Evolutionary conservation across 441 rosid species (phyloP).

Genomic region (Adansonia grandidieri): DNA sequence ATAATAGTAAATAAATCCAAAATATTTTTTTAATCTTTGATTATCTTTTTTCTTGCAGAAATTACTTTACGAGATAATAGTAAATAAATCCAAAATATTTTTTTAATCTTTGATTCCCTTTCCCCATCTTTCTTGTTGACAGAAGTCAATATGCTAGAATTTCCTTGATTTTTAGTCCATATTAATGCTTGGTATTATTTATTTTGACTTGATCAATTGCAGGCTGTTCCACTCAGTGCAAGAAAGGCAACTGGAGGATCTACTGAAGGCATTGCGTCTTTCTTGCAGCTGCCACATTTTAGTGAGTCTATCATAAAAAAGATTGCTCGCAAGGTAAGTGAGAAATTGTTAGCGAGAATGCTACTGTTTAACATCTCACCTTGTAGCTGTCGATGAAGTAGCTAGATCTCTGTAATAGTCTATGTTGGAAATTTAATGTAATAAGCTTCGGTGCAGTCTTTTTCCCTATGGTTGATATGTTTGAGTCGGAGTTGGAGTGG

Average conservation of each 20-base stretch:
- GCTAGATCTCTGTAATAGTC: background rate
- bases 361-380: slow-evolving; percentile 20
- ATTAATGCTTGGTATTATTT: slow-evolving; percentile 16
- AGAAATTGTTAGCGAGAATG: slow-evolving; percentile 8
- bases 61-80: no score
- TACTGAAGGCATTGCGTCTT: slow-evolving; percentile 85
- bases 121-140: background rate
- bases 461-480: background rate
- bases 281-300: slow-evolving; percentile 93
- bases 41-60: no score
- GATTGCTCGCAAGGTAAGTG: slow-evolving; percentile 84
- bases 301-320: slow-evolving; percentile 75
- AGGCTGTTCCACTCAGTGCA: slow-evolving; percentile 98
- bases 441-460: background rate
- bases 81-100: no score
- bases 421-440: slow-evolving; percentile 1
- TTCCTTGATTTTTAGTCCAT: slow-evolving; percentile 2
- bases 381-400: slow-evolving; percentile 20
- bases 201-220: slow-evolving; percentile 32
- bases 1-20: background rate
- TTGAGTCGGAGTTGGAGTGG: background rate
- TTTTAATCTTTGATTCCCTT: no score
- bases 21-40: background rate
- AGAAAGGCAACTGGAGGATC: slow-evolving; percentile 88
- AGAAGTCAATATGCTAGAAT: background rate